Conservation (phyloP, 306 rosid genomes). For the Quercus mongolica region DNA sequence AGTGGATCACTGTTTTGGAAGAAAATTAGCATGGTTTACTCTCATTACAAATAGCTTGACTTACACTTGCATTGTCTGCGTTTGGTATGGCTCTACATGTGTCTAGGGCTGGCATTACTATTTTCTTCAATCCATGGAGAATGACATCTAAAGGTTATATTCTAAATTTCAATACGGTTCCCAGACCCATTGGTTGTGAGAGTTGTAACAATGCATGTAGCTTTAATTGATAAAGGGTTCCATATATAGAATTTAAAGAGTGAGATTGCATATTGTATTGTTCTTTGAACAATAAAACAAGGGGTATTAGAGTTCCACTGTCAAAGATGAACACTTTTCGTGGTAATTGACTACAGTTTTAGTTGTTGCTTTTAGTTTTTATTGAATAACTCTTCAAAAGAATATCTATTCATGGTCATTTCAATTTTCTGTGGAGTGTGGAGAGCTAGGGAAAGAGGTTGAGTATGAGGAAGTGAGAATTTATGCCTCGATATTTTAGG, state of each 20-base stretch:
- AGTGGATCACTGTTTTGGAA: conserved; percentile 7
- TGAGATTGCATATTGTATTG: conserved; percentile 14
- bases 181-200: not conserved
- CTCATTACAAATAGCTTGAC: conserved; percentile 2
- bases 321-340: not conserved
- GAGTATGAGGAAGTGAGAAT: not conserved
- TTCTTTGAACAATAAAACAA: not conserved
- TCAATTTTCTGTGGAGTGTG: not conserved
- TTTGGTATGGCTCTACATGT: not conserved
- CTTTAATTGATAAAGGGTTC: conserved; percentile 1
- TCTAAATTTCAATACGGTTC: not conserved
- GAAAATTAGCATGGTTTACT: conserved; percentile 12
- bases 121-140: not conserved
- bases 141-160: not conserved
- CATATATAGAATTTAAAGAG: not conserved
- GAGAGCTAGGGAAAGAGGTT: not conserved
- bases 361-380: not conserved
- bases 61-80: not conserved
- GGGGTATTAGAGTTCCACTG: not conserved
- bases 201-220: conserved; percentile 13
- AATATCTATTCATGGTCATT: not conserved
- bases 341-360: not conserved
- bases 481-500: not conserved
- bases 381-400: not conserved
- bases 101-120: not conserved